These are phyloP conservation scores for Rhodotorula sp. DNA, from an alignment of 1,284 basidiomycete species.

Conservation along the genomic window DNA sequence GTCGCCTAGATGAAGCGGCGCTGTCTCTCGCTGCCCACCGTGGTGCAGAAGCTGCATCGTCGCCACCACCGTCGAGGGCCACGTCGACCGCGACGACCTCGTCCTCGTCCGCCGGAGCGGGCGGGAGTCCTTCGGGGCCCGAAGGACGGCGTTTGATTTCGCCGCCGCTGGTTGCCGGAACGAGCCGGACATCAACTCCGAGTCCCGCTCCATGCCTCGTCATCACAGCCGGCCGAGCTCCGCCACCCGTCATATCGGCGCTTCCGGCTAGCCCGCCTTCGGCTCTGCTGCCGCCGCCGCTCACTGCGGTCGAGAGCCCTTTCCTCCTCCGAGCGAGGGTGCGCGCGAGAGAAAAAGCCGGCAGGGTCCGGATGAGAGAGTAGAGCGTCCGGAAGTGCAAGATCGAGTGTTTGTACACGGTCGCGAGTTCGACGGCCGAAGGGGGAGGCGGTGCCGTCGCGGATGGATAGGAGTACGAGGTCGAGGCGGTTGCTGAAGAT, in stretches of 20 bases:
- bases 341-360: slow-evolving; percentile 43
- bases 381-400: slow-evolving; percentile 48
- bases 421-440: slow-evolving; percentile 44
- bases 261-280: neutral
- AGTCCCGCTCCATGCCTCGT: slow-evolving; percentile 32
- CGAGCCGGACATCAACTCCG: neutral
- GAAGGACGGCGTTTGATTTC: too few species aligned
- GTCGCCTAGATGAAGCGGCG: neutral
- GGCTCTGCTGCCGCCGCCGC: slow-evolving; percentile 11
- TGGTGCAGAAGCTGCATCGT: neutral
- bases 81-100: slow-evolving; percentile 23
- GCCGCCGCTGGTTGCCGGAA: neutral
- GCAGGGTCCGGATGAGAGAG: slow-evolving; percentile 44
- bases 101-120: neutral
- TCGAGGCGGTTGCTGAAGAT: neutral
- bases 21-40: neutral
- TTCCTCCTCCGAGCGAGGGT: slow-evolving; percentile 26
- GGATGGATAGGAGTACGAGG: neutral
- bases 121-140: too few species aligned
- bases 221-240: neutral
- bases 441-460: slow-evolving; percentile 6
- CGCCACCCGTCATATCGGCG: neutral
- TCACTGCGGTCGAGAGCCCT: neutral
- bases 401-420: slow-evolving; percentile 50
- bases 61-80: slow-evolving; percentile 10